These are phyloP conservation scores for Talaromyces amestolkiae DNA, from an alignment of 2,329 filamentous ascomycete genomes.

Conservation along the genomic window DNA sequence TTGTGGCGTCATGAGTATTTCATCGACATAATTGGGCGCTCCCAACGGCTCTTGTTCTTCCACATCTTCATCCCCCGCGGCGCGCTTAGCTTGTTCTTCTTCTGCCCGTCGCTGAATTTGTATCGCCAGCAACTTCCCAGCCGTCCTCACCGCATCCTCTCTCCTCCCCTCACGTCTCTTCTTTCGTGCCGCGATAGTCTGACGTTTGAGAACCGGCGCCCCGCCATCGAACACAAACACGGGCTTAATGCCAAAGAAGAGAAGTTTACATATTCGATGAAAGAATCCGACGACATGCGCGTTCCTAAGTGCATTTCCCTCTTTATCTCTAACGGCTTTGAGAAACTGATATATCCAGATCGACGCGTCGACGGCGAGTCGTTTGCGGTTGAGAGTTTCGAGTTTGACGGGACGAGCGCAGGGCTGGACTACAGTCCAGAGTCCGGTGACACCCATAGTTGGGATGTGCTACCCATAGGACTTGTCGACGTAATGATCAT, in stretches of 20 bases:
- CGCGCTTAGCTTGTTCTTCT: slow-evolving; percentile 70
- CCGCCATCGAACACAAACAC: slow-evolving; percentile 98
- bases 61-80: slow-evolving; percentile 34
- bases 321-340: slow-evolving; percentile 97
- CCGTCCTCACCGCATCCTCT: slow-evolving; percentile 89
- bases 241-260: slow-evolving; percentile 93
- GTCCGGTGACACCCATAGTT: slow-evolving; percentile 91
- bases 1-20: slow-evolving; percentile 73
- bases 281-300: slow-evolving; percentile 98
- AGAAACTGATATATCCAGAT: slow-evolving; percentile 99
- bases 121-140: slow-evolving; percentile 84
- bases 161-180: slow-evolving; percentile 78
- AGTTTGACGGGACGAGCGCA: slow-evolving; percentile 95
- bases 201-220: slow-evolving; percentile 82
- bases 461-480: slow-evolving; percentile 8
- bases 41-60: slow-evolving; percentile 67
- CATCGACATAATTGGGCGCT: slow-evolving; percentile 80
- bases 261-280: slow-evolving; percentile 91
- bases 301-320: slow-evolving; percentile 93
- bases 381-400: slow-evolving; percentile 92
- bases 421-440: slow-evolving; percentile 94
- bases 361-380: slow-evolving; percentile 92
- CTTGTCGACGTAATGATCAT: slow-evolving; percentile 1
- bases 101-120: slow-evolving; percentile 91
- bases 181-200: slow-evolving; percentile 80